These are phyloP conservation scores for Begonia fuchsioides DNA, from an alignment of 306 rosid species.

Conservation along the genomic window DNA sequence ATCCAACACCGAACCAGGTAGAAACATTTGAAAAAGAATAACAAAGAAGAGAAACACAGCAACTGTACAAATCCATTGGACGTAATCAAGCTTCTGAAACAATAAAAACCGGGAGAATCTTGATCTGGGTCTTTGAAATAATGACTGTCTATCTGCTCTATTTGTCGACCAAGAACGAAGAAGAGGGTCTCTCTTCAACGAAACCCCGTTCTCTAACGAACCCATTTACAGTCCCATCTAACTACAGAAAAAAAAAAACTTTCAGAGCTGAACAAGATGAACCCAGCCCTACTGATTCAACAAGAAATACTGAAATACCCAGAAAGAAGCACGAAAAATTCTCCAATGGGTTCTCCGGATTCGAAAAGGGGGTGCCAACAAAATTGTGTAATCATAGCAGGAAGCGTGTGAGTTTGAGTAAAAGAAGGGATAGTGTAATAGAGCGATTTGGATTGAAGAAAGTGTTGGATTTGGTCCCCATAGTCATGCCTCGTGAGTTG, in stretches of 20 bases:
- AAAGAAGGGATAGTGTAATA: conserved; percentile 7
- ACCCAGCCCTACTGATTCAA: neutral
- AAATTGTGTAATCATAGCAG: too few species aligned
- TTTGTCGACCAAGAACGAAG: conserved; percentile 28
- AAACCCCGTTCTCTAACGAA: conserved; percentile 54
- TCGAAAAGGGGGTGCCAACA: neutral
- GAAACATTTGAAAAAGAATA: conserved; percentile 67
- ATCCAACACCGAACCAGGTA: conserved; percentile 69
- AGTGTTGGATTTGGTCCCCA: conserved; percentile 1
- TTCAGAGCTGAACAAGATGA: conserved; percentile 1
- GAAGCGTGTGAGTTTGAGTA: neutral
- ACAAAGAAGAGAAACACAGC: conserved; percentile 63
- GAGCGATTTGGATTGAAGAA: neutral
- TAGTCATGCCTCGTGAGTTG: too few species aligned
- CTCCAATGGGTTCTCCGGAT: conserved; percentile 1
- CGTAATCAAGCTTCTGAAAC: conserved; percentile 63
- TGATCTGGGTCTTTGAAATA: conserved; percentile 74
- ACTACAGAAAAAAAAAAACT: conserved; percentile 1
- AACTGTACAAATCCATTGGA: conserved; percentile 91
- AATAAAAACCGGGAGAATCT: conserved; percentile 70
- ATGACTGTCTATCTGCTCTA: conserved; percentile 43
- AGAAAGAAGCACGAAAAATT: neutral
- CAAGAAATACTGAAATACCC: neutral
- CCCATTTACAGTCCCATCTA: conserved; percentile 81
- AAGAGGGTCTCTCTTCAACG: conserved; percentile 56